Percentiles rank a stretch among this genome's conserved stretches.
Conservation (phyloP, 2,329 filamentous ascomycete species). For the Colletotrichum godetiae region DNA sequence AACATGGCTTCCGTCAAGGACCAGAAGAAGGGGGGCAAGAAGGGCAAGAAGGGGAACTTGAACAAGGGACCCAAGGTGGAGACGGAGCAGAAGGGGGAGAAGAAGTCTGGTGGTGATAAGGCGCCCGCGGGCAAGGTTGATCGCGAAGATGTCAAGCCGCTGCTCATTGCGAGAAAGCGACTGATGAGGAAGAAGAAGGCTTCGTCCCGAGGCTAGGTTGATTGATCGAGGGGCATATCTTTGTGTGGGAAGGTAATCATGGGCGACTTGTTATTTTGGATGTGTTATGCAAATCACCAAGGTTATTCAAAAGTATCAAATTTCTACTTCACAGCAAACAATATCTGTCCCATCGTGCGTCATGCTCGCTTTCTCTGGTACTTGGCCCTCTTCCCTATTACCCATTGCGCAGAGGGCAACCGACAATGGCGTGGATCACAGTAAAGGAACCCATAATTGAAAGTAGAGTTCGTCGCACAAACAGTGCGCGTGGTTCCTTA, state of each 20-base stretch:
- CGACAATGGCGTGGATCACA: too few species aligned
- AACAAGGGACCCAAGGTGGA: conserved; percentile 46
- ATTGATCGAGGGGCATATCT: neutral
- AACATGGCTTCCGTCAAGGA: conserved; percentile 47
- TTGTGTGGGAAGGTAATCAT: neutral
- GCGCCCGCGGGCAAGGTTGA: conserved; percentile 38
- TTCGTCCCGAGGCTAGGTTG: conserved; percentile 45
- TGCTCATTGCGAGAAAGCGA: conserved; percentile 88
- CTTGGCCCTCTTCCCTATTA: too few species aligned
- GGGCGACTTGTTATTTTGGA: neutral
- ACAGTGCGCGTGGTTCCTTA: neutral
- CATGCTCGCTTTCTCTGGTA: neutral
- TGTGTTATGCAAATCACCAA: conserved; percentile 1
- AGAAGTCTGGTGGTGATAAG: conserved; percentile 20
- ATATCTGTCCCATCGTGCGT: neutral
- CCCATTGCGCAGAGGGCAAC: too few species aligned
- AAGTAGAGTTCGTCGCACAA: neutral
- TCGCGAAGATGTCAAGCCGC: conserved; percentile 65
- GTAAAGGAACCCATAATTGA: neutral
- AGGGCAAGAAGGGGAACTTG: conserved; percentile 40
- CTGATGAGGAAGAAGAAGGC: conserved; percentile 79
- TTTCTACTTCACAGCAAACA: neutral
- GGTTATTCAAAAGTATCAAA: conserved; percentile 7
- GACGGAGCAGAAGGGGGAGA: conserved; percentile 34
- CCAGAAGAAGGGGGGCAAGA: conserved; percentile 49